Percentiles rank a stretch among this genome's conserved stretches.
Conservation (phyloP, 2,329 filamentous ascomycete species). For the Fragosphaeria purpurea region DNA sequence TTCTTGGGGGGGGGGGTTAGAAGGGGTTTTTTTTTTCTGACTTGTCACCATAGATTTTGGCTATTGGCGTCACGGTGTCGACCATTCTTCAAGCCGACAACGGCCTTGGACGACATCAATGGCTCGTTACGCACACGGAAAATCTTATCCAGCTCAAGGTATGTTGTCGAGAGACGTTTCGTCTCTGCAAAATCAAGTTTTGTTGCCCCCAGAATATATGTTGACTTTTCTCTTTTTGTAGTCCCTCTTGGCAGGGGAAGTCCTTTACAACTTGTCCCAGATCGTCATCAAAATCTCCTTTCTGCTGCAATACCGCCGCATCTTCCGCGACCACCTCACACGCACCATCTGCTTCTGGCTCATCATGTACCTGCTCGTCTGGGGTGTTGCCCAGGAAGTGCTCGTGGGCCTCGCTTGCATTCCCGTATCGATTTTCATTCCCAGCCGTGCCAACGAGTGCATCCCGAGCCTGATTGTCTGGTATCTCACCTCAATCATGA, state of each 20-base stretch:
- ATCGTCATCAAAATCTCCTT: conserved; percentile 27
- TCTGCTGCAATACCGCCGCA: conserved; percentile 28
- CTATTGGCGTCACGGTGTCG: conserved; percentile 14
- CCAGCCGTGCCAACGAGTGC: conserved; percentile 14
- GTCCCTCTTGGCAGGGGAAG: conserved; percentile 22
- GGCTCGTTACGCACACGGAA: conserved; percentile 13
- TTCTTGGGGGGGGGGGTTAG: too few relatives aligned
- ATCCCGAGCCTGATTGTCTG: conserved; percentile 19
- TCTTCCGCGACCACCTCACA: conserved; percentile 22
- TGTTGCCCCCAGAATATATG: too few relatives aligned
- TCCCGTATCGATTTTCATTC: conserved; percentile 18
- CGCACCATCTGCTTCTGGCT: conserved; percentile 15
- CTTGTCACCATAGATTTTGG: conserved; percentile 7
- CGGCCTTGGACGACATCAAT: conserved; percentile 18
- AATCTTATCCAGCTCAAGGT: conserved; percentile 16
- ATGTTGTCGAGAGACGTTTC: too few relatives aligned
- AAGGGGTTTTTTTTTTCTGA: too few relatives aligned
- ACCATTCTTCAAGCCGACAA: conserved; percentile 16
- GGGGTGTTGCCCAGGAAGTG: conserved; percentile 20
- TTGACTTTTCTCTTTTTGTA: too few relatives aligned
- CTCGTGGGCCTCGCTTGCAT: conserved; percentile 21
- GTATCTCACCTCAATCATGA: conserved; percentile 41
- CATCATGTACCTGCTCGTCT: conserved; percentile 18
- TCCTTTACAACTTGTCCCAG: conserved; percentile 25
- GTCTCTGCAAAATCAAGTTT: too few relatives aligned